A percentile compares a stretch with the other conserved stretches of the same genome.
phyloP scores from a whole-genome alignment of 306 rosid genomes.

The Erythrophleum fordii region DNA sequence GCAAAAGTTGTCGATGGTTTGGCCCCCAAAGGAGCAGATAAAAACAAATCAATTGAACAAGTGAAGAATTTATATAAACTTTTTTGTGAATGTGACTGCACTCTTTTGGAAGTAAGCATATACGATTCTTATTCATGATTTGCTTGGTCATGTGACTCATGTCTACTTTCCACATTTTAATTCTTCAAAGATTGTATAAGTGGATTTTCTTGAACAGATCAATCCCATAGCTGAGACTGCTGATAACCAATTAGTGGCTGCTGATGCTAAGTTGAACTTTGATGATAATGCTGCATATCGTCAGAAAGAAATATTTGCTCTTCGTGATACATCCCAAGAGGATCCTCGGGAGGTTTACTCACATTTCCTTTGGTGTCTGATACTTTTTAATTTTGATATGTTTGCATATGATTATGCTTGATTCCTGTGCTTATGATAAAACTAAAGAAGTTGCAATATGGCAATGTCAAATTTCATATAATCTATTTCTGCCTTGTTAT shows the following conservation, averaged over 20 bases:
- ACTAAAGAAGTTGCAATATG: slow-evolving; percentile 12
- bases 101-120: slow-evolving; percentile 85
- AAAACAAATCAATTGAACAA: slow-evolving; percentile 84
- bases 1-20: slow-evolving; percentile 96
- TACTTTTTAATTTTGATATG: slow-evolving; percentile 8
- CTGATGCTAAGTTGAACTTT: slow-evolving; percentile 98
- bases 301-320: slow-evolving; percentile 81
- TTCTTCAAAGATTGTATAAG: slow-evolving; percentile 1
- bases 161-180: neutral
- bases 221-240: slow-evolving; percentile 97
- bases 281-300: slow-evolving; percentile 95
- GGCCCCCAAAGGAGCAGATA: slow-evolving; percentile 79
- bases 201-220: slow-evolving; percentile 60
- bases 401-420: slow-evolving; percentile 23
- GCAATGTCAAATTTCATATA: slow-evolving; percentile 21
- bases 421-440: slow-evolving; percentile 23
- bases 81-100: slow-evolving; percentile 82
- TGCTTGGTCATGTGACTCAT: neutral
- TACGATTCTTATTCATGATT: neutral
- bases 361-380: neutral
- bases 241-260: slow-evolving; percentile 92
- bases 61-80: slow-evolving; percentile 92
- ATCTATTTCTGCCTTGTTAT: neutral
- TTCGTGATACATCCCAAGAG: slow-evolving; percentile 95
- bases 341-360: slow-evolving; percentile 90